A percentile compares a stretch with the other conserved stretches of the same genome.
Conservation (phyloP, 2,329 filamentous ascomycete species). For the Colletotrichum sp. region DNA sequence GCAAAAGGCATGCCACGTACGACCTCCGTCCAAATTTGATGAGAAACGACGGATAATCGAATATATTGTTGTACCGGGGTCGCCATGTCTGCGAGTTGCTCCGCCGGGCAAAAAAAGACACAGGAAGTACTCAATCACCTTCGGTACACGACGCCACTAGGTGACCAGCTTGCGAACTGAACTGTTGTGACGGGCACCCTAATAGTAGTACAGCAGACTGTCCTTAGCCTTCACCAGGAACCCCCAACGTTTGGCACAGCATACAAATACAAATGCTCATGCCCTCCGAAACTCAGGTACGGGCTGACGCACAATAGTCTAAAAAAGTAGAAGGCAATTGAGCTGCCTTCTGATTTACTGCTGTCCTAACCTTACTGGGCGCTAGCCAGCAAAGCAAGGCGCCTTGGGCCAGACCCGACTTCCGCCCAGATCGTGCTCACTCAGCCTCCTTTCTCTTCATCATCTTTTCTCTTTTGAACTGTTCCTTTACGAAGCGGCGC, state of each 20-base stretch:
- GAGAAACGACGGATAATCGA: neutral
- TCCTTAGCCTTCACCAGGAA: neutral
- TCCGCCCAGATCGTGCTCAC: neutral
- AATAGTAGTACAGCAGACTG: neutral
- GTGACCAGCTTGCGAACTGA: neutral
- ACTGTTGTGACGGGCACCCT: neutral
- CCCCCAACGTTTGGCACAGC: neutral
- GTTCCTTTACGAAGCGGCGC: conserved; percentile 5
- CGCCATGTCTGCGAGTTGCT: neutral
- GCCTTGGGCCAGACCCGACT: neutral
- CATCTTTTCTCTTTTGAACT: neutral
- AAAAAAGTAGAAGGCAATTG: neutral
- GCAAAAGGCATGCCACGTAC: neutral
- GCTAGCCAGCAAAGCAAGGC: neutral
- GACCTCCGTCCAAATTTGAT: neutral
- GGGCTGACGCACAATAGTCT: neutral
- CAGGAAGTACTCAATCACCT: neutral
- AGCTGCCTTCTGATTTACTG: neutral
- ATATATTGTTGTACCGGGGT: neutral
- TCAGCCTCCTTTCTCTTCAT: neutral
- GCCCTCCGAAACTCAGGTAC: neutral
- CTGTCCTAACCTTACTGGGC: neutral
- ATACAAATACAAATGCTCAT: neutral
- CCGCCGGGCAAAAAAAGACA: neutral
- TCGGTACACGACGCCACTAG: neutral